phyloP scores from a whole-genome alignment of 1,139 yeast genomes.

The Geotrichum bryndzae region DNA sequence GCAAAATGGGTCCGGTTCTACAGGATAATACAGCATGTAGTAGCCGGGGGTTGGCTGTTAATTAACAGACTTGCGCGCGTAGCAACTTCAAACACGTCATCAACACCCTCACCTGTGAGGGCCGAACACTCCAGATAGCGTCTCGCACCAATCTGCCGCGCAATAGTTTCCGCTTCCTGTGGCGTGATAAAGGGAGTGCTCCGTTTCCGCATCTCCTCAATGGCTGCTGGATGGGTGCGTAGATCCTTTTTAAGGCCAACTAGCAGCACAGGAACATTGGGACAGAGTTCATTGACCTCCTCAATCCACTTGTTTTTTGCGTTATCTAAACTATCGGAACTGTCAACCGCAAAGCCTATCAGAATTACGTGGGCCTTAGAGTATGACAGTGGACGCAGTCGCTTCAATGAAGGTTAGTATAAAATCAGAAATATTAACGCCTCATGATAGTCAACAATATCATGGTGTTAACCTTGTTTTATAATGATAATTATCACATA shows the following conservation, averaged over 20 bases:
- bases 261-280: slow-evolving; percentile 70
- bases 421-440: too few relatives aligned
- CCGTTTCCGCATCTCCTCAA: slow-evolving; percentile 67
- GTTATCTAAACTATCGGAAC: slow-evolving; percentile 60
- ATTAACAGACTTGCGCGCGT: slow-evolving; percentile 61
- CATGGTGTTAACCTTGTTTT: too few relatives aligned
- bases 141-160: slow-evolving; percentile 80
- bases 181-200: slow-evolving; percentile 72
- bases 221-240: slow-evolving; percentile 71
- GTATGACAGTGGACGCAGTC: slow-evolving; percentile 61
- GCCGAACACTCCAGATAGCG: slow-evolving; percentile 92
- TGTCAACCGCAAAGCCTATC: slow-evolving; percentile 61
- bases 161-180: slow-evolving; percentile 75
- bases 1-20: slow-evolving; percentile 11
- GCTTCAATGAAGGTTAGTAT: slow-evolving; percentile 22
- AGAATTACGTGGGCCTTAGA: slow-evolving; percentile 64
- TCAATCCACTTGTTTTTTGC: slow-evolving; percentile 62
- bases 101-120: slow-evolving; percentile 82
- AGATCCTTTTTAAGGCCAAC: slow-evolving; percentile 91
- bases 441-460: slow-evolving; percentile 34
- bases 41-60: slow-evolving; percentile 20
- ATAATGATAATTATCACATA: slow-evolving; percentile 15
- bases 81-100: slow-evolving; percentile 86
- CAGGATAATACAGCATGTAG: slow-evolving; percentile 25
- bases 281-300: slow-evolving; percentile 74